Base-by-base conservation (phyloP, 1,139 yeast genomes). In the Geotrichum fermentans region DNA sequence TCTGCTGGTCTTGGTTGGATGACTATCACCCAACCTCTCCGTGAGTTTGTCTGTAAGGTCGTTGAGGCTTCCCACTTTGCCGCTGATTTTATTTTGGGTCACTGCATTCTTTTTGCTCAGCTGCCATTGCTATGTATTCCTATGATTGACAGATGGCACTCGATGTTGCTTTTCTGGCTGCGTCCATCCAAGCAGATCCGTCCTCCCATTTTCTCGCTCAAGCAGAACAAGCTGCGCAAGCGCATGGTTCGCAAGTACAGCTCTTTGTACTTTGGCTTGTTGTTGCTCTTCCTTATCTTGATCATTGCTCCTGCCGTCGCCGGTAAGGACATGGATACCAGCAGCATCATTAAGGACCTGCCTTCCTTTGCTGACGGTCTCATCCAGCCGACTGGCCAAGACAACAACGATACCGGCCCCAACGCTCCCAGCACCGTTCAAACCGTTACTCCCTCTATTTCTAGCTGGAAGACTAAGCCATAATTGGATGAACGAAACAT, bases 131-230 rank as follows among this genome's bases (percentile, higher is more conserved):
- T 94, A 59, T 76, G 79, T 58, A 73, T 92, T 61, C 99, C 99
- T 64, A 77, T 80, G 71, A 75, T 90, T 69, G 98, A 92, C 74
- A 86, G 90, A 75, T 89, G 96, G 95, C 99, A 92, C 73, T 90
- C 98, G 43, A 85, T 90, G 72, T 83, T 92, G 92, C 79, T 92
- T 72, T 92, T 92, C 82, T 92, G 99, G 99, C 83, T 92, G 73
- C 87, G 89, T 70, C 98, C 98, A 56, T 83, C 95, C 55, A 84
- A 95, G 73, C 96, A 92, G 75, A 92, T 92, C 65, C 87, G 99
- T 72, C 98, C 97, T 58, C 99, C 98, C 61, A 92, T 94, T 67
- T 94, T 88, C 73, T 89, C 97, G 16, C 77, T 92, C 74, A 92
- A 94, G 73, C 98, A 94, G 74, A 94, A 95, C 58, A 84, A 90